Evolutionary conservation across 306 rosid species (phyloP), one percentile per base, ranked within the genome.

Genomic region (Spatholobus suberectus): DNA sequence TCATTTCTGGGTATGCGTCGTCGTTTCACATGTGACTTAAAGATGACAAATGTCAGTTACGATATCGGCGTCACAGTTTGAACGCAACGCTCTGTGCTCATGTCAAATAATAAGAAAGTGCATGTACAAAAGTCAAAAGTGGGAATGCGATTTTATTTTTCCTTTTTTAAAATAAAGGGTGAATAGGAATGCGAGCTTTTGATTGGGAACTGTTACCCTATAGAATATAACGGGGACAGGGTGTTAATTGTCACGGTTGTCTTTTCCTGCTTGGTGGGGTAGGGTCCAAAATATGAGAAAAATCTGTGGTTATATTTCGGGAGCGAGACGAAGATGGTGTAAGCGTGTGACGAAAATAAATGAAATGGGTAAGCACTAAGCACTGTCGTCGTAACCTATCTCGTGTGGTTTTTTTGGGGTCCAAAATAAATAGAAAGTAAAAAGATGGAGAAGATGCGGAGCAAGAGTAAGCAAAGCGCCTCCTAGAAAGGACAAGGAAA

Each of bases 171-270:
- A 13, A 34, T 32, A 7, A 32, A 63, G 34, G 47, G 27, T n/a
- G 7, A 75, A 35, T 44, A 55, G 61, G 73, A 29, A 21, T 21
- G 38, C 18, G 46, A 18, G 70, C 63, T 78, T 78, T 55, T 79
- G 70, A 85, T 76, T 78, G 49, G 88, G 67, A 81, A 32, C 51
- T 78, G 82, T 75, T 59, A 63, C 58, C 35, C 49, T 57, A 49
- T 54, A 4, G 37, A 55, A 76, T 57, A 86, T n/a, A n/a, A n/a
- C n/a, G n/a, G n/a, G n/a, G n/a, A 88, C 89, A 89, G 87, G 79
- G 79, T 81, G 89, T 82, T 82, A 51, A 58, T 24, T 17, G 12
- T 71, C 0, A 6, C 13, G n/a, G 8, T 14, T 58, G 89, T 69
- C 70, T n/a, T 73, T 75, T 74, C 14, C 46, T 80, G 78, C 29